Percentiles rank a stretch among this genome's conserved stretches.
These are phyloP conservation scores for Daldinia childiae DNA, from an alignment of 495 filamentous ascomycete genomes.

Conservation along the genomic window DNA sequence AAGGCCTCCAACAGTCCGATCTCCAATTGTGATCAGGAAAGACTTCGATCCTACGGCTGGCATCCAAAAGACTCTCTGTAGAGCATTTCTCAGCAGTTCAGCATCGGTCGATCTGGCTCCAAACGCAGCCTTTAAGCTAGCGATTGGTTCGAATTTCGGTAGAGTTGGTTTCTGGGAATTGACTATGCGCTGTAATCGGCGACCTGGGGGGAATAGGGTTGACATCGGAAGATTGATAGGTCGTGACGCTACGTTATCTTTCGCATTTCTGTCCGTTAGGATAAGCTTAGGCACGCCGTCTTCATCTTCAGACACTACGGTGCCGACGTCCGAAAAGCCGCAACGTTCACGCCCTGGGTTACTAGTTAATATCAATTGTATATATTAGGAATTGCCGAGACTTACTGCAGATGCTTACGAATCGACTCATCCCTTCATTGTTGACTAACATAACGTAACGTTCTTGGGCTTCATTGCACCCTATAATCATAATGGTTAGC, in stretches of 20 bases:
- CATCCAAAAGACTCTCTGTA: slow-evolving; percentile 81
- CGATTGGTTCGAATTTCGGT: slow-evolving; percentile 72
- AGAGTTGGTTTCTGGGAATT: slow-evolving; percentile 74
- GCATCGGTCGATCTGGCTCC: slow-evolving; percentile 60
- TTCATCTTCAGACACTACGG: slow-evolving; percentile 70
- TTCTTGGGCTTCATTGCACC: slow-evolving; percentile 93
- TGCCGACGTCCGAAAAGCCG: slow-evolving; percentile 92
- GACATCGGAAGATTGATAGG: slow-evolving; percentile 94
- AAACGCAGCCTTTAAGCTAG: slow-evolving; percentile 56
- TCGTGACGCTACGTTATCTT: slow-evolving; percentile 66
- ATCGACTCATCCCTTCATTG: slow-evolving; percentile 78
- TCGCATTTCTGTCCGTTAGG: slow-evolving; percentile 82
- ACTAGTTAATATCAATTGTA: slow-evolving; percentile 40
- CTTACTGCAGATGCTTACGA: slow-evolving; percentile 79
- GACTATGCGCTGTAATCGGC: slow-evolving; percentile 83
- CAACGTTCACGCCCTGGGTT: slow-evolving; percentile 77
- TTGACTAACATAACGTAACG: slow-evolving; percentile 90
- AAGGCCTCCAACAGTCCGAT: slow-evolving; percentile 89
- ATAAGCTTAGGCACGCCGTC: slow-evolving; percentile 74
- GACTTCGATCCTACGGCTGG: slow-evolving; percentile 94
- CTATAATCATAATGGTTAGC: slow-evolving; percentile 17
- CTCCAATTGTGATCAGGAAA: slow-evolving; percentile 96
- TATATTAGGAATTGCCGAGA: slow-evolving; percentile 14
- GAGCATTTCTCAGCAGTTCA: slow-evolving; percentile 77
- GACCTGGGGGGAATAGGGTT: slow-evolving; percentile 88